A percentile compares a stretch with the other conserved stretches of the same genome.
phyloP scores from a whole-genome alignment of 2,329 filamentous ascomycete species.

The Phoma sp. region DNA sequence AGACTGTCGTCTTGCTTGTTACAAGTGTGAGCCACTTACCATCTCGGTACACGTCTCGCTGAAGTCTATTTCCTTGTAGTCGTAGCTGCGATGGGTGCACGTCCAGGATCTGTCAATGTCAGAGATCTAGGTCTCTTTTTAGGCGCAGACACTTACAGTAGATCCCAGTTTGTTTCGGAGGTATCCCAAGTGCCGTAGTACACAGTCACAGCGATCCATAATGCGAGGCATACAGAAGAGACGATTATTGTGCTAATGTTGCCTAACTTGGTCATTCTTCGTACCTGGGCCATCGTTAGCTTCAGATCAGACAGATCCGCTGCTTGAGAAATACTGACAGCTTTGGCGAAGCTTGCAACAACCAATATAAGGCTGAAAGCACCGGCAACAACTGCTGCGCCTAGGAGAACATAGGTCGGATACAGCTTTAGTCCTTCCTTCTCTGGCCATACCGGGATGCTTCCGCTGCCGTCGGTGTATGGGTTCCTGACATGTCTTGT shows the following conservation, averaged over 20 bases:
- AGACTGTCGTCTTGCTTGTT: too few relatives aligned
- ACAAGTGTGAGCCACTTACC: conserved; percentile 12
- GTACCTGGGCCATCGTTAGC: conserved; percentile 13
- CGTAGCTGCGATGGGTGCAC: conserved; percentile 21
- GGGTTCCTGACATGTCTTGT: conserved; percentile 20
- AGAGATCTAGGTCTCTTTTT: neutral
- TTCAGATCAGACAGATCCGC: neutral
- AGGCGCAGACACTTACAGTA: conserved; percentile 13
- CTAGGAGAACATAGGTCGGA: conserved; percentile 22
- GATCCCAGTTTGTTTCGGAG: conserved; percentile 26
- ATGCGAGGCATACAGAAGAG: conserved; percentile 19
- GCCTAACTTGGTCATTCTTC: conserved; percentile 26
- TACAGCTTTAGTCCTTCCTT: conserved; percentile 21
- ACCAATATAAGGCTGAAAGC: conserved; percentile 20
- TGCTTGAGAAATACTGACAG: conserved; percentile 6
- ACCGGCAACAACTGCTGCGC: conserved; percentile 18
- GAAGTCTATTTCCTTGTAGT: conserved; percentile 24
- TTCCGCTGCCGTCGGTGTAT: conserved; percentile 24
- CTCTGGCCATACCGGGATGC: conserved; percentile 25
- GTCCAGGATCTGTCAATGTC: conserved; percentile 23
- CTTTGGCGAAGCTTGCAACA: conserved; percentile 23
- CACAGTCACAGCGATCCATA: conserved; percentile 24
- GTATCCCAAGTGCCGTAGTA: conserved; percentile 32
- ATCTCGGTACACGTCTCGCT: conserved; percentile 21
- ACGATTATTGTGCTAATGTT: conserved; percentile 25